These are phyloP conservation scores for Raphanus sativus DNA, from an alignment of 345 rosid genomes.

Conservation along the genomic window DNA sequence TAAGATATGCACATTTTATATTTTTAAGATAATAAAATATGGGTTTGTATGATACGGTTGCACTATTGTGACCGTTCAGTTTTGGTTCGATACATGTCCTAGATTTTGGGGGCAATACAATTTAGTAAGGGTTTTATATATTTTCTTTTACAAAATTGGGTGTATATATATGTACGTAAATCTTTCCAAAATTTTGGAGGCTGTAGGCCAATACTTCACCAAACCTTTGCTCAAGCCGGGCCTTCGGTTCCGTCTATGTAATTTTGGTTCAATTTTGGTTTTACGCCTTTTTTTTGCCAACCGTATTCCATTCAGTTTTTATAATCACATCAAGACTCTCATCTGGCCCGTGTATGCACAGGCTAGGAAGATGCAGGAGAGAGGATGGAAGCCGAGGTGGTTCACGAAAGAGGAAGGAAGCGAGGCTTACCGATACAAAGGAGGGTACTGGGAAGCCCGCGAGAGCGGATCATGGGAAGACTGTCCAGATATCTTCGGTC, in stretches of 20 bases:
- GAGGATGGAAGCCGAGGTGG: conserved; percentile 98
- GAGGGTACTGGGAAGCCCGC: conserved; percentile 96
- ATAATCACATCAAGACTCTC: not conserved
- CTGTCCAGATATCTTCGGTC: conserved; percentile 93
- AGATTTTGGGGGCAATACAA: too few species aligned
- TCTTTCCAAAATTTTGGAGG: too few species aligned
- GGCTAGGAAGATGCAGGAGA: conserved; percentile 98
- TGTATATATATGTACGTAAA: too few species aligned
- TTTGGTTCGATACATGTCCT: too few species aligned
- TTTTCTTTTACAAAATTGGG: too few species aligned
- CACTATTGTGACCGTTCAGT: too few species aligned
- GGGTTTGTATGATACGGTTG: not conserved
- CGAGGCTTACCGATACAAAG: conserved; percentile 55
- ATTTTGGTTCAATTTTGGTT: not conserved
- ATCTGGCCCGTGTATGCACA: conserved; percentile 31
- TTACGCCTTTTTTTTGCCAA: not conserved
- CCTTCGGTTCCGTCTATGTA: not conserved
- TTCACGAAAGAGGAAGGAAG: conserved; percentile 72
- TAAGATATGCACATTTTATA: not conserved
- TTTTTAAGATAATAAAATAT: not conserved
- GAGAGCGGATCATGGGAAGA: conserved; percentile 63
- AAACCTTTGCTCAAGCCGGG: too few species aligned
- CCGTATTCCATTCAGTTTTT: not conserved
- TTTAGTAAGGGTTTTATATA: too few species aligned
- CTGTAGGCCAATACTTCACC: too few species aligned